phyloP scores from a whole-genome alignment of 768 basidiomycete genomes.

The Rhodosporidiobolus sp. region DNA sequence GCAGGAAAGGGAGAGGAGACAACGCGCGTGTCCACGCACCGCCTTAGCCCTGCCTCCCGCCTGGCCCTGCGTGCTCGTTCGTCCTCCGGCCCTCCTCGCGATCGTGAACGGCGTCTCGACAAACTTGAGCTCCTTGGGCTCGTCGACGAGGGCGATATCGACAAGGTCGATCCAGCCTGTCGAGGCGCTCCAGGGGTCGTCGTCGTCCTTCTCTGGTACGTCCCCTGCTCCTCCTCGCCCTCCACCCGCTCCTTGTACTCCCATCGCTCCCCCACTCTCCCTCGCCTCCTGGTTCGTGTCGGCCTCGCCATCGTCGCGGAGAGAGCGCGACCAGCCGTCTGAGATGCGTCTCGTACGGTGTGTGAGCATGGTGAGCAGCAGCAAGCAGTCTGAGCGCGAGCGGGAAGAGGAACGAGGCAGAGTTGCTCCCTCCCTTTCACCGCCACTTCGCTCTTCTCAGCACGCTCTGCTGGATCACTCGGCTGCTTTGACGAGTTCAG shows the following conservation, averaged over 20 bases:
- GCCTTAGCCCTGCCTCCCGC: too few relatives aligned
- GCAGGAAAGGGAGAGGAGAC: too few relatives aligned
- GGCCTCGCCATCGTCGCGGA: neutral
- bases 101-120: slow-evolving; percentile 14
- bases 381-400: too few relatives aligned
- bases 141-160: neutral
- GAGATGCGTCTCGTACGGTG: neutral
- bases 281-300: neutral
- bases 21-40: neutral
- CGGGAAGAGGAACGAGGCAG: too few relatives aligned
- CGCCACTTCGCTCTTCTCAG: too few relatives aligned
- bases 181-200: neutral
- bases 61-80: accelerated
- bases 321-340: neutral
- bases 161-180: neutral
- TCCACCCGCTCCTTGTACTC: neutral
- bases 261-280: neutral
- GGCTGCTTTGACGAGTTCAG: too few relatives aligned
- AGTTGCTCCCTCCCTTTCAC: too few relatives aligned
- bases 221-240: neutral
- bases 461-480: too few relatives aligned
- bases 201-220: neutral
- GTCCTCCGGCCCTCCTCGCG: neutral
- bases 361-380: too few relatives aligned
- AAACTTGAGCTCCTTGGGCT: neutral